These are phyloP conservation scores for Vanrija pseudolonga DNA, from an alignment of 1,284 basidiomycete genomes.

Conservation along the genomic window DNA sequence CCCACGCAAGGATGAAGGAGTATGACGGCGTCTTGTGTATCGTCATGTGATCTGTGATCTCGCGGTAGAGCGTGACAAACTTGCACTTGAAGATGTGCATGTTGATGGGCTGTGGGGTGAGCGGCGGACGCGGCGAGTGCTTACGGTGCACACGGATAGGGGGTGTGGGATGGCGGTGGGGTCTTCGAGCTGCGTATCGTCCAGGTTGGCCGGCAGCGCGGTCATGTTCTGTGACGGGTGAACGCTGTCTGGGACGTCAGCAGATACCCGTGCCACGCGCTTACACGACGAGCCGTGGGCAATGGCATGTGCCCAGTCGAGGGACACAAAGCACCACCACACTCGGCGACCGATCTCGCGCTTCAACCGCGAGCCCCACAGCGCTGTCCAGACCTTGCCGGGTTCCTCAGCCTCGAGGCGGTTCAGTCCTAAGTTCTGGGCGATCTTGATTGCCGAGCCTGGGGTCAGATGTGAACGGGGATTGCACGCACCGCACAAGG, in stretches of 20 bases:
- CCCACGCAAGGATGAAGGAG: conserved; percentile 13
- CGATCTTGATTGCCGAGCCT: conserved; percentile 25
- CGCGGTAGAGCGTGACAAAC: conserved; percentile 19
- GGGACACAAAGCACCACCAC: conserved; percentile 25
- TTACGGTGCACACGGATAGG: conserved; percentile 9
- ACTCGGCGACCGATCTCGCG: conserved; percentile 22
- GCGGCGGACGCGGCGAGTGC: not conserved
- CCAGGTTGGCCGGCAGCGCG: conserved; percentile 17
- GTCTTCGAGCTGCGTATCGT: conserved; percentile 19
- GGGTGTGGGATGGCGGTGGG: conserved; percentile 5
- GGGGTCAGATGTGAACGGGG: not conserved
- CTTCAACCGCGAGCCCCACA: conserved; percentile 12
- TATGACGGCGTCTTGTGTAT: conserved; percentile 11
- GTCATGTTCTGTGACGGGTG: conserved; percentile 25
- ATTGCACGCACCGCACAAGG: conserved; percentile 4
- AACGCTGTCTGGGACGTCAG: conserved; percentile 14
- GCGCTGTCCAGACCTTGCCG: conserved; percentile 11
- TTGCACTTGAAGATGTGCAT: conserved; percentile 20
- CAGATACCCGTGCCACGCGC: not conserved
- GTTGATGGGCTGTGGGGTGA: conserved; percentile 4
- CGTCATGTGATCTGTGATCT: conserved; percentile 20
- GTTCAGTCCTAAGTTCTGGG: conserved; percentile 24
- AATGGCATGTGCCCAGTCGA: conserved; percentile 25
- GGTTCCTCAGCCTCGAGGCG: conserved; percentile 19
- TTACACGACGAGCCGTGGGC: conserved; percentile 16